Conservation (phyloP, 1,139 yeast genomes). For the Blastobotrys ciferrii region DNA sequence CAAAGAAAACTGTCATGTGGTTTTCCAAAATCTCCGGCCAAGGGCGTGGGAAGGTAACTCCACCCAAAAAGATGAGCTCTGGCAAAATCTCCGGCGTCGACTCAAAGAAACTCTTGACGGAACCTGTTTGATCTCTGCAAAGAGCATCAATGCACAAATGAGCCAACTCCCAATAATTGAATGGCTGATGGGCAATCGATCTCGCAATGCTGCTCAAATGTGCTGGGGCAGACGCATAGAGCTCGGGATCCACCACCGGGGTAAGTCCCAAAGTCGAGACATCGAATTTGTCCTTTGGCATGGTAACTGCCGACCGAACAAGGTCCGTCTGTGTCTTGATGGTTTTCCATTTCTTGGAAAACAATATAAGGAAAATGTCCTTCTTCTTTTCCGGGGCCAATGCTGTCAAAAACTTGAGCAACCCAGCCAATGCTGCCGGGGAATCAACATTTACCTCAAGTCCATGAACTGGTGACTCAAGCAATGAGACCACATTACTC, state of each 20-base stretch:
- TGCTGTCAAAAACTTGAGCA: constrained; percentile 1
- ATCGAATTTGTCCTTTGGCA: constrained; percentile 24
- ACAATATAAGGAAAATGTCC: constrained; percentile 12
- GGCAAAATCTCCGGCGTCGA: constrained; percentile 31
- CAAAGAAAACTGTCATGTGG: constrained; percentile 36
- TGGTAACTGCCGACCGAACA: constrained; percentile 21
- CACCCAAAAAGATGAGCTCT: constrained; percentile 39
- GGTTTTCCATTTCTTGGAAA: constrained; percentile 25
- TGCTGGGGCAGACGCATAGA: constrained; percentile 22
- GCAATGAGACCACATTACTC: constrained; percentile 5
- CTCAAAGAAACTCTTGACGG: constrained; percentile 28
- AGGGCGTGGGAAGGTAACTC: constrained; percentile 36
- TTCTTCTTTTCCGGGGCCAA: constrained; percentile 9
- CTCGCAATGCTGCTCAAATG: constrained; percentile 23
- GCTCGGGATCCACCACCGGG: constrained; percentile 22
- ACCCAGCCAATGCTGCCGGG: not conserved
- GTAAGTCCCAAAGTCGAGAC: constrained; percentile 23
- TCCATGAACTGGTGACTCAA: not conserved
- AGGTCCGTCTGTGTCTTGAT: constrained; percentile 29
- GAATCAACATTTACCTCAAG: not conserved
- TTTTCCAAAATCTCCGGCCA: constrained; percentile 38
- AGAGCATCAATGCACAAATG: constrained; percentile 34
- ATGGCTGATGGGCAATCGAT: constrained; percentile 26
- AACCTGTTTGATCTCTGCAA: constrained; percentile 30
- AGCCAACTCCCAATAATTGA: constrained; percentile 32